phyloP scores from a whole-genome alignment of 1,139 yeast species.

The Debaryomyces nepalensis region DNA sequence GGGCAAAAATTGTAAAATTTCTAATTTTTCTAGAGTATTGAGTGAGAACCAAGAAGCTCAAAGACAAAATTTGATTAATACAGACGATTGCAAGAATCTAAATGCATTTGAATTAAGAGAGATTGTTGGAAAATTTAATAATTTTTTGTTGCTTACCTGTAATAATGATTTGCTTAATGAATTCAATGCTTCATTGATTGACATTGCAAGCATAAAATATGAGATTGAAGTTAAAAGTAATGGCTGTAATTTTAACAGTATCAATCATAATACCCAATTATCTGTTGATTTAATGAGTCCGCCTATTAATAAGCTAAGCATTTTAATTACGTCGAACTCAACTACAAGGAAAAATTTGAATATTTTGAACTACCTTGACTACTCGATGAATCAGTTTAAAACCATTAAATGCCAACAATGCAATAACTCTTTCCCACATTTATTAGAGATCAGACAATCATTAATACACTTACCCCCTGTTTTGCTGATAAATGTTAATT shows the following conservation, averaged over 20 bases:
- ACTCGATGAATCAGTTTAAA: conserved; percentile 58
- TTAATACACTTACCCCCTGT: conserved; percentile 63
- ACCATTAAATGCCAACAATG: conserved; percentile 43
- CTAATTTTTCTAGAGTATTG: conserved; percentile 64
- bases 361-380: conserved; percentile 58
- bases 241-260: conserved; percentile 41
- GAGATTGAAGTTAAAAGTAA: conserved; percentile 46
- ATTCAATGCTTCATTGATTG: conserved; percentile 24
- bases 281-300: conserved; percentile 44
- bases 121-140: conserved; percentile 59
- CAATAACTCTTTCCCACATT: conserved; percentile 39
- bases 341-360: conserved; percentile 21
- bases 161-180: conserved; percentile 51
- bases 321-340: conserved; percentile 22
- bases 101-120: conserved; percentile 41
- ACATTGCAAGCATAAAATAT: conserved; percentile 34
- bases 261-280: conserved; percentile 34
- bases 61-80: conserved; percentile 56
- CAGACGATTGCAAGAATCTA: conserved; percentile 47
- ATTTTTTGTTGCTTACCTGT: conserved; percentile 58
- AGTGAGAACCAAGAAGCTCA: conserved; percentile 51
- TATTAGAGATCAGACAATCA: conserved; percentile 54
- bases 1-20: conserved; percentile 71
- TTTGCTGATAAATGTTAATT: conserved; percentile 62
- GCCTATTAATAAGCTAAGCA: conserved; percentile 34